Base-by-base conservation (phyloP, 202 grass and related monocot species). In the Zizania palustris region DNA sequence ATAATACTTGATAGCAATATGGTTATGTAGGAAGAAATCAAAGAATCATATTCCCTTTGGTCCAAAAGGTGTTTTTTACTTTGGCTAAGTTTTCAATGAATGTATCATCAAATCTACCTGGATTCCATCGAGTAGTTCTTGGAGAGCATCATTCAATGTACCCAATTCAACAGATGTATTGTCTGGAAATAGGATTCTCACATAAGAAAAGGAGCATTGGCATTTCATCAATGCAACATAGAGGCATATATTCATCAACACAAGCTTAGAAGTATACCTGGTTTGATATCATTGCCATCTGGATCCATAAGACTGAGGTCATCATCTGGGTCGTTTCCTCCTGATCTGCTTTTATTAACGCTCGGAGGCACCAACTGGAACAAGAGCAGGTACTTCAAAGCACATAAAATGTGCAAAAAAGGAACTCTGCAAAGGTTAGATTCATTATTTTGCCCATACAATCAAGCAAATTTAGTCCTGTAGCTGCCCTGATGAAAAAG, bases 391-490 rank as follows among this genome's bases (percentile, higher is more conserved):
- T 85, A 99, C 96, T 91, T 99, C 96, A 72, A 99, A 99, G 78
- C 96, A 99, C 96, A 96, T 99, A 83, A 99, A 99, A 96, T 99
- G 96, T 83, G 96, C 96, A 93, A 99, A 99, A 72, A 99, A 99
- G 16, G 96, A 99, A 87, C 96, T 99, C 96, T 99, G 72, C 44
- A 76, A 65, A 85, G 68, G 65, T 55, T 71, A 36, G 73, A 77
- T 39, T 75, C 61, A 81, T 80, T 73, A 88, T 56, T 40, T 70
- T 72, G 4, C 58, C 9, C 18, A 79, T 68, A 34, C n/a, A 80
- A 15, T 19, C 11, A 66, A 60, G 56, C n/a, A 55, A 72, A 73
- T 62, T 69, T 38, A 82, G 60, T 60, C 28, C 45, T 38, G 45
- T 75, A 72, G 18, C n/a, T 65, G n/a, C n/a, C 64, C 63, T 48